Evolutionary conservation across 116 monocot genomes (phyloP).

Genomic region (Cymodocea nodosa): DNA sequence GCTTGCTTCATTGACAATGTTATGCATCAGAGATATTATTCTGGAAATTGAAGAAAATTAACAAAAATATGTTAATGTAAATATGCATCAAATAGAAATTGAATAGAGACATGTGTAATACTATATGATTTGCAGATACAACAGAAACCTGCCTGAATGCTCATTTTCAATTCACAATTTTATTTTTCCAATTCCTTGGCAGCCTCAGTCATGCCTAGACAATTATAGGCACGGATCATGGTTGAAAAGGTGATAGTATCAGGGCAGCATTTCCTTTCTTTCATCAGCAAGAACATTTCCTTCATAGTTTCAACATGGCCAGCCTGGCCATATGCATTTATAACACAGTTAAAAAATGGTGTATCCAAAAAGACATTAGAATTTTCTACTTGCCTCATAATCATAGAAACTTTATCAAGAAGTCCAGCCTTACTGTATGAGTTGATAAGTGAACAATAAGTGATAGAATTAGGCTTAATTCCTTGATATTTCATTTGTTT

Average conservation of each 20-base stretch:
- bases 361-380: constrained; percentile 64
- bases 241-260: constrained; percentile 59
- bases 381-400: constrained; percentile 75
- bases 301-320: constrained; percentile 73
- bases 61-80: too few relatives aligned
- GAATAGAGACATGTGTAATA: too few relatives aligned
- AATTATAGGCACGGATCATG: constrained; percentile 56
- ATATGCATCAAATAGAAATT: too few relatives aligned
- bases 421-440: constrained; percentile 52
- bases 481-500: constrained; percentile 73
- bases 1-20: too few relatives aligned
- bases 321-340: constrained; percentile 75
- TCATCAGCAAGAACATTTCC: constrained; percentile 67
- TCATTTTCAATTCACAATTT: constrained; percentile 12
- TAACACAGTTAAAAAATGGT: constrained; percentile 80
- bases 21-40: too few relatives aligned
- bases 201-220: constrained; percentile 44
- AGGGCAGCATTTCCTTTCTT: constrained; percentile 61
- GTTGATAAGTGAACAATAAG: constrained; percentile 79
- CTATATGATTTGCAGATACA: too few relatives aligned
- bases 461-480: constrained; percentile 70
- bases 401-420: constrained; percentile 47
- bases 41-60: too few relatives aligned
- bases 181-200: constrained; percentile 37
- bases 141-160: background rate